Evolutionary conservation across 140 eudicot genomes (phyloP), one percentile per base, ranked within the genome.

Genomic region (Erigeron philadelphicus): DNA sequence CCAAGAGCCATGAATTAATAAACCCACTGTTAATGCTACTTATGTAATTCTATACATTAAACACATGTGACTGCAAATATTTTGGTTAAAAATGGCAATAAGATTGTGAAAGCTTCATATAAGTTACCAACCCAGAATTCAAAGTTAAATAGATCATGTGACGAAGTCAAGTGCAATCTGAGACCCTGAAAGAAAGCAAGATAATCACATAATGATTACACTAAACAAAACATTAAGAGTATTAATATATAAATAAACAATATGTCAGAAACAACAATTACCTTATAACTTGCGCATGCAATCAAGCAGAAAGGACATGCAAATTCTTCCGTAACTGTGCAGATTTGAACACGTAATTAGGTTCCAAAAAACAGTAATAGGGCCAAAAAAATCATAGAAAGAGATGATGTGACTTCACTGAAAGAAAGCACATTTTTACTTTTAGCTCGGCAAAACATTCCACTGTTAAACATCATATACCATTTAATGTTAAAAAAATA

Each of bases 291-390:
- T 48, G 88, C 84, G 75, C 97, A 88, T 79, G 82, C 79, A 50
- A 91, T 95, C 86, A 91, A 84, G 81, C 97, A 91, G 73, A 91
- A 91, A 50, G 97, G 95, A 80, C 97, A 91, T 8, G 95, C 31
- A 66, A 84, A 91, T 73, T 91, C 96, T 79, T 88, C 96, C 1
- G 97, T 91, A 60, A 91, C 97, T 91, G 38, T 31, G 95, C 81
- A 79, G 52, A 61, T 48, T 65, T 40, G 23, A 31, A 73, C 84
- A 76, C 56, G 54, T 56, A 10, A 72, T 61, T 15, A 21, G 42
- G 70, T 64, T 63, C 53, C 48, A 68, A 44, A 73, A 52, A 59
- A 41, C 45, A 56, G 16, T 41, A 68, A 75, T 50, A 8, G 19
- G 19, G 42, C 63, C 61, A 59, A 18, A 23, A 60, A 38, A 61